Evolutionary conservation across 2,329 filamentous ascomycete species (phyloP).

Genomic region (Aplosporella prunicola): DNA sequence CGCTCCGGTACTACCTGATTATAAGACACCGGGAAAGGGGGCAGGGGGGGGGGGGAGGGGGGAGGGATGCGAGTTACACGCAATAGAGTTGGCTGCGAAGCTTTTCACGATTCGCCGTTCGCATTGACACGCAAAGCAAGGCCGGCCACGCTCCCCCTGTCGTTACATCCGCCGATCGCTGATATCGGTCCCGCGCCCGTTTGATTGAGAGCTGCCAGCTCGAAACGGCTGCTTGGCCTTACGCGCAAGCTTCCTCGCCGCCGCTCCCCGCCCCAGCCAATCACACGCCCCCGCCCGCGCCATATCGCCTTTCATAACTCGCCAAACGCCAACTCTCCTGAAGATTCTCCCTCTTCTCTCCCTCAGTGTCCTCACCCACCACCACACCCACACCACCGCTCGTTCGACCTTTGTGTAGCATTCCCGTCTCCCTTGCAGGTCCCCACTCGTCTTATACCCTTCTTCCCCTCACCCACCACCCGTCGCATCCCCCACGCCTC

Average conservation of each 20-base stretch:
- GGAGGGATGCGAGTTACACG: no score
- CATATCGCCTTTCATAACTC: constrained; percentile 11
- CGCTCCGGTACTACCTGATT: no score
- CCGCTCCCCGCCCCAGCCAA: constrained; percentile 10
- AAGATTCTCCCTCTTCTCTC: constrained; percentile 9
- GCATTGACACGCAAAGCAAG: constrained; percentile 8
- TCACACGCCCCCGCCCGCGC: no score
- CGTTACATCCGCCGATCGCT: constrained; percentile 11
- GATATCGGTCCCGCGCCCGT: constrained; percentile 10
- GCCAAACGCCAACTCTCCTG: constrained; percentile 9
- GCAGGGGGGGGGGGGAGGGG: no score
- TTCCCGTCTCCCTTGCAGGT: constrained; percentile 12
- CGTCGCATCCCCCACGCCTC: constrained; percentile 47
- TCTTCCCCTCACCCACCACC: constrained; percentile 2
- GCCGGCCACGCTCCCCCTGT: constrained; percentile 9
- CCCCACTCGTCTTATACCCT: constrained; percentile 13
- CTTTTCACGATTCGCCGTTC: constrained; percentile 9
- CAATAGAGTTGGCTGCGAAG: no score
- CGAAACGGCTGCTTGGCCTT: constrained; percentile 10
- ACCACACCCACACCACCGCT: constrained; percentile 13
- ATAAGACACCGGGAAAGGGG: no score
- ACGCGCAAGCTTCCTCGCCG: constrained; percentile 11
- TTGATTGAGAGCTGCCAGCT: constrained; percentile 9
- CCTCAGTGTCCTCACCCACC: not conserved
- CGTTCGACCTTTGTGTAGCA: constrained; percentile 11